A percentile compares a stretch with the other conserved stretches of the same genome.
phyloP scores from a whole-genome alignment of 495 filamentous ascomycete genomes.

The Penicillium simplicissimum region DNA sequence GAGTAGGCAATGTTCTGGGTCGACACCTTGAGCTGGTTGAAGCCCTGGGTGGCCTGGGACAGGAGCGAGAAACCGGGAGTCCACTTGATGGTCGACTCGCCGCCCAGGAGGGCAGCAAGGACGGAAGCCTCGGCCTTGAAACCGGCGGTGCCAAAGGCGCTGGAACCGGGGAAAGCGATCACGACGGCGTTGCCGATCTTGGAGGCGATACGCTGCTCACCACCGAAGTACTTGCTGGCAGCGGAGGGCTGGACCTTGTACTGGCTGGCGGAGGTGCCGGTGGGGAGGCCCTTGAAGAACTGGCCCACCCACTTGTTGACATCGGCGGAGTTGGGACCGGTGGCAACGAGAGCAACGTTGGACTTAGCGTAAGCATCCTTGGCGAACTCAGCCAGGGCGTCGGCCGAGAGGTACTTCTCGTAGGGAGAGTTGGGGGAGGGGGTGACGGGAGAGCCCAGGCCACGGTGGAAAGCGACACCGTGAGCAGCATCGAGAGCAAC shows the following conservation, averaged over 20 bases:
- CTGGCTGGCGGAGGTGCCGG: slow-evolving; percentile 35
- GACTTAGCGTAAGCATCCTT: slow-evolving; percentile 77
- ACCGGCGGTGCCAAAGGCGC: slow-evolving; percentile 63
- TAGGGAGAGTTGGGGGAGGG: slow-evolving; percentile 68
- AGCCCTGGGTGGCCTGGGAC: slow-evolving; percentile 67
- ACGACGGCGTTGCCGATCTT: slow-evolving; percentile 73
- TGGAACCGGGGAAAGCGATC: slow-evolving; percentile 88
- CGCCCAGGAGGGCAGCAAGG: slow-evolving; percentile 86
- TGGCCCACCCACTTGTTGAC: slow-evolving; percentile 89
- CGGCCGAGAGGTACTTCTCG: slow-evolving; percentile 73
- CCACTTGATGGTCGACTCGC: slow-evolving; percentile 92
- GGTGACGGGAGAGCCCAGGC: slow-evolving; percentile 75
- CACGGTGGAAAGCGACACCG: slow-evolving; percentile 88
- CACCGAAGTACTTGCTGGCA: slow-evolving; percentile 85
- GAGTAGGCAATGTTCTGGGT: slow-evolving; percentile 86
- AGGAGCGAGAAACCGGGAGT: slow-evolving; percentile 88
- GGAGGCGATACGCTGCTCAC: slow-evolving; percentile 86
- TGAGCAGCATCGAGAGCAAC: slow-evolving; percentile 85
- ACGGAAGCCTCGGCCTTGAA: slow-evolving; percentile 91
- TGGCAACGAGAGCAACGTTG: slow-evolving; percentile 88
- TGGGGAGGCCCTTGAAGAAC: slow-evolving; percentile 68
- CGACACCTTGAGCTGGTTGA: slow-evolving; percentile 63
- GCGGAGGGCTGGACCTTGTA: slow-evolving; percentile 41
- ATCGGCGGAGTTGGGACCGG: slow-evolving; percentile 73
- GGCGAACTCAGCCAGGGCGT: slow-evolving; percentile 70